Percentiles rank a stretch among this genome's conserved stretches.
Conservation (phyloP, 495 filamentous ascomycete genomes). For the Hypoxylon lenormandii region DNA sequence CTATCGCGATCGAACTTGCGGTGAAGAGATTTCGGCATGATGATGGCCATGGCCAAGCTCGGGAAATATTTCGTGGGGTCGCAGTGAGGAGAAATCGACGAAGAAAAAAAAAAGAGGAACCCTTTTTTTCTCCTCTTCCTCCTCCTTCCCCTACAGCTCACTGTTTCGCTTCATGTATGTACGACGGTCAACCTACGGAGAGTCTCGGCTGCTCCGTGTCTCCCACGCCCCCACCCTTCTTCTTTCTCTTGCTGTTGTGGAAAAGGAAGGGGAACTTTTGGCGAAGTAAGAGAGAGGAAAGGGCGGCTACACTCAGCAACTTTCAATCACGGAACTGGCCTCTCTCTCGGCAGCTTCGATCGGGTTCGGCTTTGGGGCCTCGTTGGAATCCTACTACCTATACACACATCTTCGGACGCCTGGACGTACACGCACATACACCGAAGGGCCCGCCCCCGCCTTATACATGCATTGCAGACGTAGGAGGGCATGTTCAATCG, state of each 20-base stretch:
- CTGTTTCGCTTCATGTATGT: neutral
- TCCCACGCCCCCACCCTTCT: too few species aligned
- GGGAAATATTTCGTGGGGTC: slow-evolving; percentile 44
- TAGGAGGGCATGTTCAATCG: slow-evolving; percentile 3
- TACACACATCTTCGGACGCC: slow-evolving; percentile 24
- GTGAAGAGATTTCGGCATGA: slow-evolving; percentile 32
- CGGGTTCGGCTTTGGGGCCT: slow-evolving; percentile 34
- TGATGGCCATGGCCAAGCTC: slow-evolving; percentile 44
- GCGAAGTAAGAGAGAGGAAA: slow-evolving; percentile 10
- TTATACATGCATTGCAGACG: slow-evolving; percentile 18
- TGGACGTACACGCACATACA: slow-evolving; percentile 14
- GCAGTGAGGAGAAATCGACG: slow-evolving; percentile 32
- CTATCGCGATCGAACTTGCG: slow-evolving; percentile 44
- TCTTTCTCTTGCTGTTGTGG: slow-evolving; percentile 1
- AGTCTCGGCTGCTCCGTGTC: too few species aligned
- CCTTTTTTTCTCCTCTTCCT: neutral
- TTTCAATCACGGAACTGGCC: neutral
- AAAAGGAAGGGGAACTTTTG: slow-evolving; percentile 24
- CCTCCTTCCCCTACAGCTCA: too few species aligned
- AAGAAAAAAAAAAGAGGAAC: neutral
- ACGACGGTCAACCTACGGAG: too few species aligned
- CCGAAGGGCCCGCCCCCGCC: slow-evolving; percentile 28
- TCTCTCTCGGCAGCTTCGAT: slow-evolving; percentile 1
- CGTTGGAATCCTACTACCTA: slow-evolving; percentile 18
- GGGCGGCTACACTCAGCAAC: neutral